Percentiles rank a stretch among this genome's conserved stretches.
These are phyloP conservation scores for Debaryomycetaceae sp. DNA, from an alignment of 1,139 yeast species.

Conservation along the genomic window DNA sequence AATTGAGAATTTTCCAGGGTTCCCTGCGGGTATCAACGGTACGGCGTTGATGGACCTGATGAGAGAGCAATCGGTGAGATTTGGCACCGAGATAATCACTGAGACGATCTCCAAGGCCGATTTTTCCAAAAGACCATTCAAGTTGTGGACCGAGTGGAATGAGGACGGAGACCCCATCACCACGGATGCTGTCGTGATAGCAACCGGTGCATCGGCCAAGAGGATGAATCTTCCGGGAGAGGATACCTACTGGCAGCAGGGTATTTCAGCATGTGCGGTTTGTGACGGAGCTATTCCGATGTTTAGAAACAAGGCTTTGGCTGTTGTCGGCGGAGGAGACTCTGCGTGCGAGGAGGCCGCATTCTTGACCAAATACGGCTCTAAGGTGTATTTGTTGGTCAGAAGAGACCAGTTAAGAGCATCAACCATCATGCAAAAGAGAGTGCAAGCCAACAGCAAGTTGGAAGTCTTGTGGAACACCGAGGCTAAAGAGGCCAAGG, in stretches of 20 bases:
- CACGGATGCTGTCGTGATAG: constrained; percentile 86
- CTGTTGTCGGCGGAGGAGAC: constrained; percentile 98
- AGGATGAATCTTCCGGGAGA: constrained; percentile 94
- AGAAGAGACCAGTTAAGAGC: constrained; percentile 95
- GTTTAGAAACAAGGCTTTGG: constrained; percentile 95
- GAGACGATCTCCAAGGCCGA: constrained; percentile 94
- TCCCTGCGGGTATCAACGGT: constrained; percentile 93
- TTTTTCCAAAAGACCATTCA: constrained; percentile 81
- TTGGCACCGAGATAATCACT: constrained; percentile 91
- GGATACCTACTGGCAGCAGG: constrained; percentile 97
- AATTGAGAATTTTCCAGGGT: constrained; percentile 96
- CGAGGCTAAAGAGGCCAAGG: constrained; percentile 82
- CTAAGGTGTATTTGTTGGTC: constrained; percentile 88
- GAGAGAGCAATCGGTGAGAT: constrained; percentile 81
- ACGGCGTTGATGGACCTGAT: constrained; percentile 85
- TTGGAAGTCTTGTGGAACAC: constrained; percentile 88
- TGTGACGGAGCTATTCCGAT: constrained; percentile 99
- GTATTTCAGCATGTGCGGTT: constrained; percentile 98
- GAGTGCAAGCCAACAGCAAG: constrained; percentile 79
- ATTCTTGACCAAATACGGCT: constrained; percentile 93
- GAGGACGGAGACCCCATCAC: constrained; percentile 88
- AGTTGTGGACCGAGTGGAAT: constrained; percentile 93
- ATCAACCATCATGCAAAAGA: constrained; percentile 92
- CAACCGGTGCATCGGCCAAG: constrained; percentile 98
- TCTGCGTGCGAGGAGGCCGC: constrained; percentile 99